Base-by-base conservation (phyloP, 768 basidiomycete genomes). In the Hydnomerulius pinastri region DNA sequence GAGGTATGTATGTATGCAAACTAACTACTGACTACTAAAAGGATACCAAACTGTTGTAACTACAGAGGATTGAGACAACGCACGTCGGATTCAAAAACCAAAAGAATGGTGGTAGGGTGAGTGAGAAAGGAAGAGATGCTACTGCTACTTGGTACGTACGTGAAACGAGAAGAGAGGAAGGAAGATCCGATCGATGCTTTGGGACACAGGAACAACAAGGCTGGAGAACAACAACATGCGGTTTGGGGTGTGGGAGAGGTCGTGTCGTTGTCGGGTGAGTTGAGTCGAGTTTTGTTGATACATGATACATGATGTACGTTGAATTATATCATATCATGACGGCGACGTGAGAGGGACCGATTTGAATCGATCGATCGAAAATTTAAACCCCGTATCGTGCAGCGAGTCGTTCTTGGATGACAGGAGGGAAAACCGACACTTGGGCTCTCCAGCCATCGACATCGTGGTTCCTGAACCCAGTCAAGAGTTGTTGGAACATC, bases 401-500 rank as follows among this genome's bases (percentile, higher is more conserved):
- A 9, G 86, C 82, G 37, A 99, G 77, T 44, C 94, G 86, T 62
- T 94, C 86, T 70, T 90, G 89, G 58, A 98, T 94, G 15, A 80
- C 81, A 18, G 88, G 88, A 27, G 96, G 97, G 76, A 97, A 94
- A 6, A 80, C 76, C 6, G 85, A 69, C 38, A 93, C 83, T 65
- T 93, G 90, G 4, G 84, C 82, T 24, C 82, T 80, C 97, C 97
- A 99, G 11, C 86, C 87, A 28, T 82, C 77, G 33, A 86, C 83
- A 56, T 92, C 85, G 67, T 94, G 90, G 60, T 84, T 80, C 75
- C 92, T 93, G 80, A 98, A 95, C 12, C 92, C 93, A 53, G 78
- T 80, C 47, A 99, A 73, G 42, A 99, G 79, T 70, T 87, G 82
- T 65, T 85, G 82, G 83, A 99, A 99, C 92, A 97, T 98, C 41